phyloP scores from a whole-genome alignment of 768 basidiomycete species.

The Amanita rubescens region DNA sequence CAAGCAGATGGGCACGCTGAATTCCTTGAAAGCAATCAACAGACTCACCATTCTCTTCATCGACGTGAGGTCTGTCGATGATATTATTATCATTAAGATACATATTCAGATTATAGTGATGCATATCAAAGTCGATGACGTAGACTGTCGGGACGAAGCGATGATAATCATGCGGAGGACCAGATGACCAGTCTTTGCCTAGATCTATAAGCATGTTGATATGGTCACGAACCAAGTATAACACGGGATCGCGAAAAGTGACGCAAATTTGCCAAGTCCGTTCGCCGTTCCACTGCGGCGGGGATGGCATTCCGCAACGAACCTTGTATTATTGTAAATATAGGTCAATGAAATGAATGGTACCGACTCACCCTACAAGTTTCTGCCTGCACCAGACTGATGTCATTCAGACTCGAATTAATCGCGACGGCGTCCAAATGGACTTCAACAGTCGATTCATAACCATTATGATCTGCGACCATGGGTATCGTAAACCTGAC shows the following conservation, averaged over 20 bases:
- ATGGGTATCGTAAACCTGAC: slow-evolving; percentile 83
- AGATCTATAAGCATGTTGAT: slow-evolving; percentile 92
- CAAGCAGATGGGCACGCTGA: background rate
- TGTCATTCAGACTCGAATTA: slow-evolving; percentile 84
- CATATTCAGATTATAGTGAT: slow-evolving; percentile 69
- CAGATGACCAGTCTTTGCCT: slow-evolving; percentile 86
- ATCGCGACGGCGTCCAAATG: slow-evolving; percentile 75
- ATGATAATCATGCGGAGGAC: slow-evolving; percentile 71
- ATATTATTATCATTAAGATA: slow-evolving; percentile 97
- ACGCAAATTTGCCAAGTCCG: slow-evolving; percentile 78
- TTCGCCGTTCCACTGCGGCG: slow-evolving; percentile 73
- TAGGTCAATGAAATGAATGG: background rate
- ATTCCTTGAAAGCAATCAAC: background rate
- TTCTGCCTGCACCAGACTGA: slow-evolving; percentile 67
- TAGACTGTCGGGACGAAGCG: slow-evolving; percentile 85
- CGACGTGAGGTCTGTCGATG: slow-evolving; percentile 77
- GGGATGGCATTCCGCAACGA: slow-evolving; percentile 68
- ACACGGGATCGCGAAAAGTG: slow-evolving; percentile 59
- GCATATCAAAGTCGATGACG: slow-evolving; percentile 56
- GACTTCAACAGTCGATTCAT: slow-evolving; percentile 71
- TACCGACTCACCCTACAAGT: slow-evolving; percentile 58
- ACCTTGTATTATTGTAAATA: slow-evolving; percentile 32
- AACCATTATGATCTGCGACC: slow-evolving; percentile 66
- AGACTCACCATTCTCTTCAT: slow-evolving; percentile 73
- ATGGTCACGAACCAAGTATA: slow-evolving; percentile 86